Evolutionary conservation across 1,284 basidiomycete species (phyloP).

Genomic region (Rhodotorula sp.): DNA sequence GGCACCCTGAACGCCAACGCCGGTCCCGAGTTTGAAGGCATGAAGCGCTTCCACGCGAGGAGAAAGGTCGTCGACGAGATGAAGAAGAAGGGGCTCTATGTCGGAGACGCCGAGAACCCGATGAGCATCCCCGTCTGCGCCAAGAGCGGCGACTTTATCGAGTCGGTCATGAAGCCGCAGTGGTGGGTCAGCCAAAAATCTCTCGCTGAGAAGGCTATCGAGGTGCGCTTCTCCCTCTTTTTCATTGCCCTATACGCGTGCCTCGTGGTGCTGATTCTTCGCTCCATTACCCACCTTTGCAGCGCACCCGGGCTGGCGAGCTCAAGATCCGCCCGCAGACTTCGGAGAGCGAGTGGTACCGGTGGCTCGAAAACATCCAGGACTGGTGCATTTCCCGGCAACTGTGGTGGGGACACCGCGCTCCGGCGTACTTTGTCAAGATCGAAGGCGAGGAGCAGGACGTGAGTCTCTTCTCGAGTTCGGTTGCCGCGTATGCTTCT

Average conservation of each 20-base stretch:
- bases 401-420: slow-evolving; percentile 98
- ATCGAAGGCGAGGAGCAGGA: slow-evolving; percentile 74
- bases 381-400: slow-evolving; percentile 99
- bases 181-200: slow-evolving; percentile 98
- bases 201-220: slow-evolving; percentile 83
- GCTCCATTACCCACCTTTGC: slow-evolving; percentile 1
- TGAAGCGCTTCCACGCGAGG: slow-evolving; percentile 95
- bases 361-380: slow-evolving; percentile 94
- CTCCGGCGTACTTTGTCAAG: slow-evolving; percentile 88
- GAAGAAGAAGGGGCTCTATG: slow-evolving; percentile 79
- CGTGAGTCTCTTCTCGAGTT: slow-evolving; percentile 52
- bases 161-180: slow-evolving; percentile 94
- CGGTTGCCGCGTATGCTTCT: neutral
- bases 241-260: no score
- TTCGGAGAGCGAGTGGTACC: slow-evolving; percentile 92
- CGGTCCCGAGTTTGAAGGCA: slow-evolving; percentile 68
- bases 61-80: slow-evolving; percentile 79
- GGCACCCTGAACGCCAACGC: slow-evolving; percentile 93
- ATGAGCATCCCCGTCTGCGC: slow-evolving; percentile 93
- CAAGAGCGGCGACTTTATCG: slow-evolving; percentile 94
- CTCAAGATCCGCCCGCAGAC: slow-evolving; percentile 76
- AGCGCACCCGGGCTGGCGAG: slow-evolving; percentile 85
- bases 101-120: slow-evolving; percentile 91
- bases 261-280: neutral
- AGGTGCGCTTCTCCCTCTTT: slow-evolving; percentile 54